A percentile compares a stretch with the other conserved stretches of the same genome.
phyloP scores from a whole-genome alignment of 208 protist genomes.

The Leishmania lainsoni region DNA sequence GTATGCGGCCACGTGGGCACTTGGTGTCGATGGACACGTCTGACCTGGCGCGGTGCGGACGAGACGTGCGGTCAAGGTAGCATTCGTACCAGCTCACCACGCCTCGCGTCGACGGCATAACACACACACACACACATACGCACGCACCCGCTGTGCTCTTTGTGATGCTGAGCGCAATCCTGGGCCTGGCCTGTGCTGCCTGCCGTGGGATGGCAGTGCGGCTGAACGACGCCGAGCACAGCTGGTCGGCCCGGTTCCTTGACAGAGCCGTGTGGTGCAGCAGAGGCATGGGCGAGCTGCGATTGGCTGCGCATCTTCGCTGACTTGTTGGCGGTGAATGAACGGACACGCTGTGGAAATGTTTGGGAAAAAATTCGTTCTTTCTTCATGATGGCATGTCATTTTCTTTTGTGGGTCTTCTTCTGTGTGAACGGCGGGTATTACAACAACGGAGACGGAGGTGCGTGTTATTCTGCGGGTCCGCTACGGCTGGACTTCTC shows the following conservation, averaged over 20 bases:
- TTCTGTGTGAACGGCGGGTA: neutral
- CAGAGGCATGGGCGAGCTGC: neutral
- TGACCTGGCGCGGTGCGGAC: neutral
- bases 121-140: neutral
- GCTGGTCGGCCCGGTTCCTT: neutral
- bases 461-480: too few species aligned
- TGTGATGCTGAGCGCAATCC: neutral
- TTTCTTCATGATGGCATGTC: neutral
- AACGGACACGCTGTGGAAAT: neutral
- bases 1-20: neutral
- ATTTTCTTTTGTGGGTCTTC: neutral
- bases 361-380: neutral
- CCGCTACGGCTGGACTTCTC: neutral
- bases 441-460: neutral
- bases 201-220: neutral
- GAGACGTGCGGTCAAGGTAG: neutral
- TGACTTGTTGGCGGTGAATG: neutral
- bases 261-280: neutral
- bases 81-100: neutral
- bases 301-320: neutral
- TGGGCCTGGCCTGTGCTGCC: neutral
- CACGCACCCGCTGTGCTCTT: neutral
- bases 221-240: neutral
- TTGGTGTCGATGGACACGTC: neutral
- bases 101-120: neutral